These are phyloP conservation scores for Brasenia schreberi DNA, from an alignment of 164 flowering plant genomes.

Conservation along the genomic window DNA sequence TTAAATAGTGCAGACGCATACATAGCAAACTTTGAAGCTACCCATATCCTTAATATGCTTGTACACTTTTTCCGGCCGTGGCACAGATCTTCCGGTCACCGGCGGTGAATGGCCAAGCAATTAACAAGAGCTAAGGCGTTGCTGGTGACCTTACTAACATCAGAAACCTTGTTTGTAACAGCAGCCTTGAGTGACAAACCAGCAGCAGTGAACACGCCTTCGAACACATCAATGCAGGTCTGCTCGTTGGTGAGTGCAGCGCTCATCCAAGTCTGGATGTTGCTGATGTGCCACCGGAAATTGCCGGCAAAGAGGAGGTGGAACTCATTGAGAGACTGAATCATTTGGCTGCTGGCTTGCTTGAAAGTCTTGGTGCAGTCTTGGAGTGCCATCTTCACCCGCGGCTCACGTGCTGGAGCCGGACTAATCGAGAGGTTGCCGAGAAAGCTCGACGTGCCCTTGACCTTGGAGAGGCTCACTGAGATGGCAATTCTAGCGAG, in stretches of 20 bases:
- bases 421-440: not conserved
- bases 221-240: slow-evolving; percentile 78
- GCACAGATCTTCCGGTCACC: not conserved
- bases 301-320: slow-evolving; percentile 19
- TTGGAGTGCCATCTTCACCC: slow-evolving; percentile 41
- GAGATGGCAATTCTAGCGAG: slow-evolving; percentile 50
- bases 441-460: not conserved
- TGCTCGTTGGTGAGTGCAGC: slow-evolving; percentile 83
- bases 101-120: slow-evolving; percentile 14
- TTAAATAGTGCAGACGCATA: too few species aligned
- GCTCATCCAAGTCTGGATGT: slow-evolving; percentile 98
- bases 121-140: slow-evolving; percentile 84
- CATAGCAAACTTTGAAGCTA: too few species aligned
- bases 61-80: not conserved
- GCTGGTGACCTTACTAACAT: slow-evolving; percentile 50
- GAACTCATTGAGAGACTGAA: slow-evolving; percentile 56
- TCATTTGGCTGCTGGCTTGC: slow-evolving; percentile 62
- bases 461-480: slow-evolving; percentile 29
- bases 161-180: slow-evolving; percentile 20
- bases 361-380: slow-evolving; percentile 56
- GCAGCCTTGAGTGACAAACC: slow-evolving; percentile 35
- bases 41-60: too few species aligned
- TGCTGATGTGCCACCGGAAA: slow-evolving; percentile 54
- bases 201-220: slow-evolving; percentile 14
- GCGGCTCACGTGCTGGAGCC: slow-evolving; percentile 23